These are phyloP conservation scores for Echinochloa phyllopogon DNA, from an alignment of 176 grass and related monocot genomes.

Conservation along the genomic window DNA sequence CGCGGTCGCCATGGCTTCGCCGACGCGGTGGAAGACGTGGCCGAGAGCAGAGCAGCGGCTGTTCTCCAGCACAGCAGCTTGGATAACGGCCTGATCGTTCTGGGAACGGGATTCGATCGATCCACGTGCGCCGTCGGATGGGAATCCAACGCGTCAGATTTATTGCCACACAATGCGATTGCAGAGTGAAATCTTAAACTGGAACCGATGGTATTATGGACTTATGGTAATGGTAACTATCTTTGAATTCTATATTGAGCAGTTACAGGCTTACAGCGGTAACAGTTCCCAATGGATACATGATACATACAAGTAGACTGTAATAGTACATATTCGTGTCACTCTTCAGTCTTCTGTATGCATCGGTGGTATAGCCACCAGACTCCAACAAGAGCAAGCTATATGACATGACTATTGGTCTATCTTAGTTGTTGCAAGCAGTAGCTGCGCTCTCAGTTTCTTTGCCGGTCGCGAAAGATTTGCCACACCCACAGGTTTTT, in stretches of 20 bases:
- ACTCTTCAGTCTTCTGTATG: neutral
- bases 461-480: conserved; percentile 82
- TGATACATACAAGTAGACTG: conserved; percentile 21
- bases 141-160: conserved; percentile 3
- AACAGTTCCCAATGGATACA: conserved; percentile 6
- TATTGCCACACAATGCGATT: neutral
- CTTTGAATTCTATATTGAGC: conserved; percentile 39
- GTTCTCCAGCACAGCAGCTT: neutral
- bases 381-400: neutral
- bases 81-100: conserved; percentile 39
- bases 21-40: conserved; percentile 37
- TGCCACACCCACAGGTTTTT: conserved; percentile 93
- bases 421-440: conserved; percentile 66
- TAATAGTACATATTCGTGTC: conserved; percentile 19
- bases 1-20: conserved; percentile 56
- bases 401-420: neutral
- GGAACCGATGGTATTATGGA: too few relatives aligned
- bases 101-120: neutral
- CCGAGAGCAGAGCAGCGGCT: neutral
- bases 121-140: conserved; percentile 17
- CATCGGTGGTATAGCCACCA: conserved; percentile 32
- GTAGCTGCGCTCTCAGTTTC: conserved; percentile 55
- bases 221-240: neutral
- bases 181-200: neutral
- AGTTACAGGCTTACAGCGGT: conserved; percentile 16